Percentiles rank a stretch among this genome's conserved stretches.
These are phyloP conservation scores for Epichloe gansuensis DNA, from an alignment of 2,329 filamentous ascomycete genomes.

Conservation along the genomic window DNA sequence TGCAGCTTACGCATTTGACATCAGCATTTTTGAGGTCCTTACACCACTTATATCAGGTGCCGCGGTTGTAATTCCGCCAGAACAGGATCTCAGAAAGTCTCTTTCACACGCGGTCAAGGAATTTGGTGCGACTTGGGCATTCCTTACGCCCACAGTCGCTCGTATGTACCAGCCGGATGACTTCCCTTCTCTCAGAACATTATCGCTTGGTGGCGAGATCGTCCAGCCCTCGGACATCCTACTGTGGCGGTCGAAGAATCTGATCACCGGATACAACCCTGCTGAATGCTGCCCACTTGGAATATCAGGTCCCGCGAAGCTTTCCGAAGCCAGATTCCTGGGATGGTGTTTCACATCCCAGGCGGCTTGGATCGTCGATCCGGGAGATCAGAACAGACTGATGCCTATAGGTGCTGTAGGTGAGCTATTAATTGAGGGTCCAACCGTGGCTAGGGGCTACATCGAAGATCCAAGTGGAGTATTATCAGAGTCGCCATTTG, in stretches of 20 bases:
- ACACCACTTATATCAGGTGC: conserved; percentile 6
- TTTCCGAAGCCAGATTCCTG: background rate
- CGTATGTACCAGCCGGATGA: conserved; percentile 1
- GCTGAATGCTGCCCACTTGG: conserved; percentile 9
- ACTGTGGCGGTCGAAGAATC: conserved; percentile 9
- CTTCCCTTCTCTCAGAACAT: conserved; percentile 7
- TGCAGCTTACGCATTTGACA: conserved; percentile 11
- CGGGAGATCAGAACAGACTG: background rate
- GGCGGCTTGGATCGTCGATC: background rate
- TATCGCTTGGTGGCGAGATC: conserved; percentile 14
- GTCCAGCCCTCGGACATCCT: conserved; percentile 17
- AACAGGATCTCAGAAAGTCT: conserved; percentile 5
- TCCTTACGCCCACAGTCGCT: conserved; percentile 7
- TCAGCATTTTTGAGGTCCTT: conserved; percentile 8
- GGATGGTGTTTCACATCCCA: background rate
- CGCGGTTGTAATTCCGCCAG: conserved; percentile 10
- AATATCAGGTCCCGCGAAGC: conserved; percentile 12
- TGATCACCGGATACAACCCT: conserved; percentile 29
- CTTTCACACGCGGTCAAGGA: conserved; percentile 6
- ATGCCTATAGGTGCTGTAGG: background rate
- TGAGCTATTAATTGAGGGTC: conserved; percentile 21
- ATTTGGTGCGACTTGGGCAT: conserved; percentile 4
- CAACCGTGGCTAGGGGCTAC: conserved; percentile 41
- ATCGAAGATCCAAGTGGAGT: conserved; percentile 29
- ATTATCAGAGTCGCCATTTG: background rate